A percentile compares a stretch with the other conserved stretches of the same genome.
Conservation (phyloP, 192 early-diverging fungal species). For the Gryganskiella cystojenkinii region DNA sequence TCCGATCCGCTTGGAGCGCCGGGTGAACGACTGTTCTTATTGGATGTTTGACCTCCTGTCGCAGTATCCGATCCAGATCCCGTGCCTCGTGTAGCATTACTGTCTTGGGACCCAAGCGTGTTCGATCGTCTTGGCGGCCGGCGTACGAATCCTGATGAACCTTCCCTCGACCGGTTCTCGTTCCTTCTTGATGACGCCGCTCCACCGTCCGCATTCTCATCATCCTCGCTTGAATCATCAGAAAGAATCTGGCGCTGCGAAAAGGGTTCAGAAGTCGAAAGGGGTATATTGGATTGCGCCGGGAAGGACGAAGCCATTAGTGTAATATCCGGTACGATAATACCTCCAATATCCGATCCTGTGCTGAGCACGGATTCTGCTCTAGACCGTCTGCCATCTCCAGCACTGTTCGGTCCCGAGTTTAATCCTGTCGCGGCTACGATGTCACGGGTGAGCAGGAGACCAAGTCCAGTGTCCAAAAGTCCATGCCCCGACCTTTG, state of each 20-base stretch:
- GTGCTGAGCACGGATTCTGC: conserved; percentile 45
- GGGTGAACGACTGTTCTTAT: background rate
- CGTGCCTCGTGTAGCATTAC: background rate
- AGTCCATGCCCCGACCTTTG: conserved; percentile 43
- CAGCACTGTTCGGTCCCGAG: conserved; percentile 44
- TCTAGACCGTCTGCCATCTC: conserved; percentile 34
- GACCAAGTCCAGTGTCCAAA: conserved; percentile 12
- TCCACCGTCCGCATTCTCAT: background rate
- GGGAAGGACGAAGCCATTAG: conserved; percentile 43
- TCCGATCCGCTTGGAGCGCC: conserved; percentile 2
- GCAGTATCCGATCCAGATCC: conserved; percentile 23
- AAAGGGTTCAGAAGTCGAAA: conserved; percentile 27
- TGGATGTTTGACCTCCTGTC: background rate
- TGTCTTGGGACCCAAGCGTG: conserved; percentile 20
- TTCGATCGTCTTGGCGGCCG: conserved; percentile 27
- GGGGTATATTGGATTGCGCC: conserved; percentile 4
- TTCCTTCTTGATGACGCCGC: background rate
- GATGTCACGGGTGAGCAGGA: conserved; percentile 15
- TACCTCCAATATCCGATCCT: conserved; percentile 46
- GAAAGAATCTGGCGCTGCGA: background rate
- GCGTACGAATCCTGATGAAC: background rate
- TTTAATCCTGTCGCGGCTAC: conserved; percentile 8
- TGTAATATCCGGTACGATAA: conserved; percentile 42
- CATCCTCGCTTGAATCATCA: background rate
- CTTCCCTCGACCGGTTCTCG: conserved; percentile 1